Base-by-base conservation (phyloP, 2,329 filamentous ascomycete species). In the Pseudopithomyces maydicus region DNA sequence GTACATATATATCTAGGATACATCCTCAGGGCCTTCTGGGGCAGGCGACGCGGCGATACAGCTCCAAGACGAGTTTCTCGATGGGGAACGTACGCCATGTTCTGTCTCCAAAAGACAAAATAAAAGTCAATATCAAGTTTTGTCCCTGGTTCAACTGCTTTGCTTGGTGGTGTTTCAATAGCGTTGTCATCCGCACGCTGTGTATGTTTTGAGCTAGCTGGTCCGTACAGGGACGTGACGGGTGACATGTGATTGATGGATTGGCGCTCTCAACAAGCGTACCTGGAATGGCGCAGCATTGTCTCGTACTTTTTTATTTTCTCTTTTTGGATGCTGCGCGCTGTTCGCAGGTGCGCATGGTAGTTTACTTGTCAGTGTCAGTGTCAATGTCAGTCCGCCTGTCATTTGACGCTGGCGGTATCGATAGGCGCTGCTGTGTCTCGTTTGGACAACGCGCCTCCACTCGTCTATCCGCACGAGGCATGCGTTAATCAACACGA, bases 1-100 rank as follows among this genome's bases (percentile, higher is more conserved):
- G 50, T 45, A 52, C 50, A 38, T 36, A 38, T 36, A 38, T 39
- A 52, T 52, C 38, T 52, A 23, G 39, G 36, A 26, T 26, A 52
- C 49, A 17, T 50, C 11, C 12, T 50, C 20, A 11, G 35, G 36
- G 23, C 44, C 15, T 35, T 38, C 39, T 45, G 29, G 50, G 17
- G 44, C 50, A 14, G n/a, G 14, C 15, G 23, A 35, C 26, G 20
- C 17, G 14, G 8, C 29, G 23, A 20, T 3, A 11, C 20, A 23
- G 15, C n/a, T n/a, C n/a, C n/a, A n/a, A n/a, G n/a, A n/a, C n/a
- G n/a, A n/a, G n/a, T n/a, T n/a, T n/a, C n/a, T n/a, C n/a, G n/a
- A n/a, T n/a, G n/a, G n/a, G n/a, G n/a, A n/a, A n/a, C n/a, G n/a
- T 20, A 22, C 19, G 19, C 14, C 20, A 14, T 17, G 43, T 35